A percentile compares a stretch with the other conserved stretches of the same genome.
Conservation (phyloP, 306 rosid species). For the Luffa acutangula region DNA sequence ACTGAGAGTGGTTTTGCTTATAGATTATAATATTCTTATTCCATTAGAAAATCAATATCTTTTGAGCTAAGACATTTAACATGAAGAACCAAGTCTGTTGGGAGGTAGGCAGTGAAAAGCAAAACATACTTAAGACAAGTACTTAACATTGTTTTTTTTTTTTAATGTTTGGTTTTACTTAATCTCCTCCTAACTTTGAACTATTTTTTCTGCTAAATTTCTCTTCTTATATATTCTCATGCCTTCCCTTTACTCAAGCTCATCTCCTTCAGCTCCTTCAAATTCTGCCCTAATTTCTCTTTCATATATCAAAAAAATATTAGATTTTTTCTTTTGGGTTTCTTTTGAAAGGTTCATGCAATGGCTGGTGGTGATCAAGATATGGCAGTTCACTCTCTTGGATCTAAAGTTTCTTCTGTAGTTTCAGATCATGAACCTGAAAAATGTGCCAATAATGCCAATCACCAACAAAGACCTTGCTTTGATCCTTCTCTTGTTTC, state of each 20-base stretch:
- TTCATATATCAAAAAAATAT: not conserved
- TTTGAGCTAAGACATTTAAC: conserved; percentile 12
- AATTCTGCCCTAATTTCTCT: not conserved
- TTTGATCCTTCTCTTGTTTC: conserved; percentile 8
- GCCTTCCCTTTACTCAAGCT: not conserved
- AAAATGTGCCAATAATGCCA: not conserved
- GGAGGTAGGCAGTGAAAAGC: conserved; percentile 13
- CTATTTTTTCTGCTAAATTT: conserved; percentile 6
- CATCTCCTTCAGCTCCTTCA: not conserved
- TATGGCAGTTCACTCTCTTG: conserved; percentile 2
- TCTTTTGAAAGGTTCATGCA: not conserved
- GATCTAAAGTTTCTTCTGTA: not conserved
- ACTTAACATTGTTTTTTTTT: not conserved
- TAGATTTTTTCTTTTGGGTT: too few relatives aligned
- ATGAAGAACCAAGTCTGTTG: conserved; percentile 14
- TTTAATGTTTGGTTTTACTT: conserved; percentile 9
- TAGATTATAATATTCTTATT: not conserved
- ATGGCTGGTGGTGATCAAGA: conserved; percentile 14
- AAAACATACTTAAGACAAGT: conserved; percentile 13
- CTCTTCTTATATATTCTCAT: not conserved
- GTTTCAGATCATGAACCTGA: not conserved
- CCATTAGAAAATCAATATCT: not conserved
- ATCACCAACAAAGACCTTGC: not conserved
- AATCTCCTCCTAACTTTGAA: conserved; percentile 14
- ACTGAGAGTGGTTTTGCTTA: not conserved